Evolutionary conservation across 2,329 filamentous ascomycete species (phyloP).

Genomic region (Reticulascus tulasneorum): DNA sequence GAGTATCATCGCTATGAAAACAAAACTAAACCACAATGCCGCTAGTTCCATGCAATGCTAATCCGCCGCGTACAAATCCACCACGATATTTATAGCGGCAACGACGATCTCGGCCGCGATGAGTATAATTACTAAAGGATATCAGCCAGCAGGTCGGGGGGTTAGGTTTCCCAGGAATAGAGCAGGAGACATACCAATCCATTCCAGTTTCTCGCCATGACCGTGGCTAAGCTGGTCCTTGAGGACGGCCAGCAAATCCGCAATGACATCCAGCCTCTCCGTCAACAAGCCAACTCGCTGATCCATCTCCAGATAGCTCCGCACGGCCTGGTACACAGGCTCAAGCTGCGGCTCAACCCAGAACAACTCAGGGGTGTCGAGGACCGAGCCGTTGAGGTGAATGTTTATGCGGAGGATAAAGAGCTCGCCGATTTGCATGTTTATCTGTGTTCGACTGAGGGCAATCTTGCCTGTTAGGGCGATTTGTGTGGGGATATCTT

Average conservation of each 20-base stretch:
- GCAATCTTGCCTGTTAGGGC: constrained; percentile 89
- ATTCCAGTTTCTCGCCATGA: constrained; percentile 83
- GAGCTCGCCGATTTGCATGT: constrained; percentile 98
- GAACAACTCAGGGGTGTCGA: constrained; percentile 96
- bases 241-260: constrained; percentile 84
- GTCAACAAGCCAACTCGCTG: constrained; percentile 87
- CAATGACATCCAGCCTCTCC: constrained; percentile 88
- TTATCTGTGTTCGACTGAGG: constrained; percentile 84
- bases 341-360: constrained; percentile 98
- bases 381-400: constrained; percentile 91
- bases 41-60: constrained; percentile 4
- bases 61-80: constrained; percentile 72
- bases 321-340: constrained; percentile 91
- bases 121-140: constrained; percentile 73
- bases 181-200: constrained; percentile 66
- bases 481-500: constrained; percentile 89
- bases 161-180: neutral
- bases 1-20: neutral
- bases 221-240: constrained; percentile 95
- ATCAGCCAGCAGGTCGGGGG: constrained; percentile 12
- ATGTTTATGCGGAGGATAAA: constrained; percentile 98
- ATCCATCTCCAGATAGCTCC: constrained; percentile 97
- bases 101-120: constrained; percentile 95
- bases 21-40: neutral
- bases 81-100: constrained; percentile 88